Base-by-base conservation (phyloP, 2,329 filamentous ascomycete species). In the Leptoxyphium fumago region DNA sequence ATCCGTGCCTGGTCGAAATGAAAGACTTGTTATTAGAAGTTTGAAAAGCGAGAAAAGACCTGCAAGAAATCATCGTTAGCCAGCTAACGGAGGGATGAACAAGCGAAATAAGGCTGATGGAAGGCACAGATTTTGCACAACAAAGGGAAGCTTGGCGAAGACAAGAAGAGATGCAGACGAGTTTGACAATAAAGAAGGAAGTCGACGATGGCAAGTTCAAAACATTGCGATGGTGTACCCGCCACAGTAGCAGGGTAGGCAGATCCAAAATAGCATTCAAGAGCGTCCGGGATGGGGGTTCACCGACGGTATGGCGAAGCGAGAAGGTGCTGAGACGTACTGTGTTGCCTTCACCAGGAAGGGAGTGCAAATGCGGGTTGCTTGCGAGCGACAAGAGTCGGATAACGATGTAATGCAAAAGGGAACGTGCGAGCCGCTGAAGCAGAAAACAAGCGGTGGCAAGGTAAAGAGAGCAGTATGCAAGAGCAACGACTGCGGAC, bases 311-410 rank as follows among this genome's bases (percentile, higher is more conserved):
- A 34, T 50, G 50, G 50, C 48, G 50, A 47, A 55, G 51, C 48
- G 38, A 42, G 45, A 44, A 39, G 47, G 43, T 15, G 32, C 32
- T 36, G 11, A 41, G 45, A 60, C 57, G 52, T 57, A 60, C 57
- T 55, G 53, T 42, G 47, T 45, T 44, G 56, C 50, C 53, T 55
- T 57, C 57, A 40, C 55, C 55, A 52, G 54, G 57, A 59, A 57
- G 54, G 44, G 55, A 53, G 56, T 48, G 52, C 57, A 55, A 58
- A 57, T 39, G 54, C 56, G 51, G 56, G 56, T 56, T 55, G 47
- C 49, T 54, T 46, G 43, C 43, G 34, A 41, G 40, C 38, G 36
- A 41, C 28, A 42, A 41, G 41, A 46, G 40, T 46, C 15, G 43
- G 32, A 13, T 9, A 36, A 36, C 39, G 21, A 41, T 15, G 36